Base-by-base conservation (phyloP, 768 basidiomycete genomes). In the Suillus fuscotomentosus region DNA sequence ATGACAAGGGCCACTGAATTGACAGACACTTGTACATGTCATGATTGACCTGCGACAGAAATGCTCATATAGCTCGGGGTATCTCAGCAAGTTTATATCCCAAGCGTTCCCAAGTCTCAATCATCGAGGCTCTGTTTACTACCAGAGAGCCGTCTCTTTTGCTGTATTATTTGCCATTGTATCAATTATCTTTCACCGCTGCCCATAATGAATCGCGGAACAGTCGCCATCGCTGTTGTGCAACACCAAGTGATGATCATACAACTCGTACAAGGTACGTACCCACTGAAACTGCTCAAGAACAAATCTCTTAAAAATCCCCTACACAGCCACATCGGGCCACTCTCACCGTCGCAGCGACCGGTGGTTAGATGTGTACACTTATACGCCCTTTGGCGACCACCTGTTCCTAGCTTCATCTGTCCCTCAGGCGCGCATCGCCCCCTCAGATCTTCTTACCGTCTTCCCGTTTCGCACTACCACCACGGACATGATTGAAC, bases 211-310 rank as follows among this genome's bases (percentile, higher is more conserved):
- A 76, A 82, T 68, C 75, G 84, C 71, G 87, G 89, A 60, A 82
- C 84, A 47, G 76, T 90, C 64, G 90, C 88, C 60, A 83, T 91
- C 63, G 90, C 90, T 24, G 71, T 90, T 64, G 87, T 91, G 54
- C 85, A 87, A 67, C 85, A 83, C 69, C 84, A 87, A 71, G 85
- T 91, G 41, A 84, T 84, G 80, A 72, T 91, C 65, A 86, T 90
- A 31, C 53, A 54, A 34, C 34, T 54, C 6, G 20, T n/a, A n/a
- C 86, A 88, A 85, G 85, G 90, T 88, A 69, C 63, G 74, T 42
- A 31, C 38, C 22, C 27, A 11, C 20, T 62, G 13, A 42, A 45
- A 47, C 7, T 8, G 34, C 41, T 60, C 42, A 41, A 53, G 24
- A 57, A 47, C 48, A 14, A 15, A 60, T 56, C 54, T 48, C 65